phyloP scores from a whole-genome alignment of 2,329 filamentous ascomycete species.

The Conoideocrella luteorostrata region DNA sequence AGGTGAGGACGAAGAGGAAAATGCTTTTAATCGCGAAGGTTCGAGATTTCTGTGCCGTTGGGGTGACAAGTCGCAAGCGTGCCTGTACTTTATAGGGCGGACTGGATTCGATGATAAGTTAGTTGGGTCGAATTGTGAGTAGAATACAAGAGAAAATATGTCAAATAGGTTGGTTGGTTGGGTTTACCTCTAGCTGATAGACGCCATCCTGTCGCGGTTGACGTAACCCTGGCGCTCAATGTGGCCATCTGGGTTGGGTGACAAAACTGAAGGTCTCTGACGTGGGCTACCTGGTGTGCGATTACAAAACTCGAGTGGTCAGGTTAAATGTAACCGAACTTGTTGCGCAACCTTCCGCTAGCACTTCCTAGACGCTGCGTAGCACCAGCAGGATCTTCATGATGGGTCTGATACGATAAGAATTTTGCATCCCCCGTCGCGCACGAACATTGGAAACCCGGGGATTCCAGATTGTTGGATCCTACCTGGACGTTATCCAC shows the following conservation, averaged over 20 bases:
- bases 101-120: not conserved
- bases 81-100: not conserved
- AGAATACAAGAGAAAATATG: too few species aligned
- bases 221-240: constrained; percentile 13
- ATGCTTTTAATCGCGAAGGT: not conserved
- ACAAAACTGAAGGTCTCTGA: not conserved
- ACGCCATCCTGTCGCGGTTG: constrained; percentile 13
- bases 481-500: not conserved
- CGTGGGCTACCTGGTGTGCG: not conserved
- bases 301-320: not conserved
- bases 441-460: not conserved
- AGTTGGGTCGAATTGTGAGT: not conserved
- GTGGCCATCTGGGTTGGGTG: constrained; percentile 13
- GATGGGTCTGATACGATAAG: not conserved
- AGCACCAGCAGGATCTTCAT: too few species aligned
- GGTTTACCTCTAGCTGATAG: constrained; percentile 10
- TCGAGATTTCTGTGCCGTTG: not conserved
- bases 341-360: too few species aligned
- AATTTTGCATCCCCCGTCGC: not conserved
- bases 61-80: not conserved
- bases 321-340: too few species aligned
- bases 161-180: too few species aligned
- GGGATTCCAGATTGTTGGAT: constrained; percentile 1
- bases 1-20: constrained; percentile 9
- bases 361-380: too few species aligned